A percentile compares a stretch with the other conserved stretches of the same genome.
These are phyloP conservation scores for Syncephalastrum contaminatum DNA, from an alignment of 371 early-diverging fungal species.

Conservation along the genomic window DNA sequence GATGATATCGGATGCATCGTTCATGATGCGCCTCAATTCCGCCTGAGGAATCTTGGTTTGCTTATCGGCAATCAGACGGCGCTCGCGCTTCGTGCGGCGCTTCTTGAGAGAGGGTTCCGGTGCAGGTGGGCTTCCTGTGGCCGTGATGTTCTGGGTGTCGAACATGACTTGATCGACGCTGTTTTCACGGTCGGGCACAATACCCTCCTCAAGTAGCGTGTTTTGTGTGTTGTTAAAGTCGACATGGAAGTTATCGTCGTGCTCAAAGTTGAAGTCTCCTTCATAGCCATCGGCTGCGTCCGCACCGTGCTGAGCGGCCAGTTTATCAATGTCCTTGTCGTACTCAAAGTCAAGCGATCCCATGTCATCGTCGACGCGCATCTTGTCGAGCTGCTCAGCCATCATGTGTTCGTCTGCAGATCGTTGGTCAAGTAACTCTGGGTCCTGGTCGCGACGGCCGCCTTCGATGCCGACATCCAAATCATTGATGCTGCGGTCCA, in stretches of 20 bases:
- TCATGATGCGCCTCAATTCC: slow-evolving; percentile 46
- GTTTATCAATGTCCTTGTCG: slow-evolving; percentile 5
- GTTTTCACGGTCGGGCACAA: slow-evolving; percentile 23
- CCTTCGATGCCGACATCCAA: slow-evolving; percentile 26
- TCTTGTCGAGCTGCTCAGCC: slow-evolving; percentile 38
- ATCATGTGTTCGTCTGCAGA: slow-evolving; percentile 25
- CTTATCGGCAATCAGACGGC: slow-evolving; percentile 66
- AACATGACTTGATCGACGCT: slow-evolving; percentile 19
- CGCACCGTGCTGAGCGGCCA: slow-evolving; percentile 6
- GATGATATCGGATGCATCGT: slow-evolving; percentile 49
- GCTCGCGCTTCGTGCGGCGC: slow-evolving; percentile 33
- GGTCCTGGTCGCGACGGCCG: slow-evolving; percentile 48
- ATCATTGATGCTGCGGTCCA: slow-evolving; percentile 12
- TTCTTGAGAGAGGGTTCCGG: slow-evolving; percentile 4
- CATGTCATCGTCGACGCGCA: slow-evolving; percentile 44
- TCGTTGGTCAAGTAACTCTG: slow-evolving; percentile 21
- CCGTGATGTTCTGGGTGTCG: slow-evolving; percentile 19
- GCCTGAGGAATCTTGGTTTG: slow-evolving; percentile 68
- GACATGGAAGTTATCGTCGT: slow-evolving; percentile 35
- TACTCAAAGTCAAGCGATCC: slow-evolving; percentile 14
- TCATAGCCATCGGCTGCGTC: slow-evolving; percentile 16
- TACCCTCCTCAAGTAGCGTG: slow-evolving; percentile 29
- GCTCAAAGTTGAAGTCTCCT: slow-evolving; percentile 55
- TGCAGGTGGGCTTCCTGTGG: slow-evolving; percentile 2
- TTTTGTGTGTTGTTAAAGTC: slow-evolving; percentile 14